Evolutionary conservation across 495 filamentous ascomycete species (phyloP), one percentile per base, ranked within the genome.

Genomic region (Penicillium dipodomyicola): DNA sequence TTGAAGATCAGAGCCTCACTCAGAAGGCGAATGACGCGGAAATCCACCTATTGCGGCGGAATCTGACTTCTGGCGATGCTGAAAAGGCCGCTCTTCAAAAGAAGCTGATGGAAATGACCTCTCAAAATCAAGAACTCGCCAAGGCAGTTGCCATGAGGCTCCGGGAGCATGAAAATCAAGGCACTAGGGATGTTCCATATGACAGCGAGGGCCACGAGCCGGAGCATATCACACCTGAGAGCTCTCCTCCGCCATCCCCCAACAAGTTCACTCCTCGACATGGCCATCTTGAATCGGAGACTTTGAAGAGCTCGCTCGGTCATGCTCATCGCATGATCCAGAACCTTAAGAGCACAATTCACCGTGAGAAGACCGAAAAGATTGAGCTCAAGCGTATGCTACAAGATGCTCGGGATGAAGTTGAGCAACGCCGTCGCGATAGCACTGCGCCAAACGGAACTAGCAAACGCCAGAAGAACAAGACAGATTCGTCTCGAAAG

Each of bases 361-460:
- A 97, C 68, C 87, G 94, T 25, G 94, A 98, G 73, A 98, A 96
- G 81, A 95, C 93, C 0, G 94, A 98, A 70, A 98, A 96, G 77
- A 82, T 96, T 22, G 94, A 98, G 68, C 80, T 97, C 45, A 93
- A 89, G 71, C 88, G 95, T 52, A 90, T 98, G 84, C 81, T 98
- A 30, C 95, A 96, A 75, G 94, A 98, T 60, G 88, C 92, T 35
- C 85, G 94, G 27, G 94, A 98, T 70, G 95, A 98, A 63, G 72
- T 98, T 23, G 94, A 97, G 72, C 80, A 83, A 58, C 73, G 86
- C 30, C 84, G 92, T 52, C 80, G 70, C 47, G 89, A 92, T 22
- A 70, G 73, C 65, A 71, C 70, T 39, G 63, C 67, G 25, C 77
- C 78, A 14, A 72, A 73, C 33, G 71, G 62, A 17, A 60, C 79